Evolutionary conservation across 2,329 filamentous ascomycete genomes (phyloP).

Genomic region (Aquanectria penicillioides): DNA sequence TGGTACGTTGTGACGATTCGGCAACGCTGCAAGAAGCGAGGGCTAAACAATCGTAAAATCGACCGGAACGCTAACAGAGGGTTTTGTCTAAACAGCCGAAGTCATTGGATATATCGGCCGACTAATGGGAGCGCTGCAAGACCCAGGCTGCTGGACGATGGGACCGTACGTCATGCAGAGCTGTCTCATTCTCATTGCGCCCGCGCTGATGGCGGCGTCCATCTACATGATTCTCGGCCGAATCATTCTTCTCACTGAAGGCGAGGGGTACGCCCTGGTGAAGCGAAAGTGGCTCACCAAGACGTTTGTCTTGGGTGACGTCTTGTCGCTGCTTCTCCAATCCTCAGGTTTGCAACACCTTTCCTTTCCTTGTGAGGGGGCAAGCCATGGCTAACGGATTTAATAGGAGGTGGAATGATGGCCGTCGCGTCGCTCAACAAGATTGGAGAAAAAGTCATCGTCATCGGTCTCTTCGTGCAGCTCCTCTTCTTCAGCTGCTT

Average conservation of each 20-base stretch:
- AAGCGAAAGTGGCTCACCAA: slow-evolving; percentile 57
- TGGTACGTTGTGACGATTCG: slow-evolving; percentile 24
- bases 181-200: slow-evolving; percentile 51
- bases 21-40: too few species aligned
- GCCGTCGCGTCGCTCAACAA: slow-evolving; percentile 30
- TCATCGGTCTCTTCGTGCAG: slow-evolving; percentile 64
- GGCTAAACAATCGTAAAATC: too few species aligned
- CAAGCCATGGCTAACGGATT: neutral
- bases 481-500: slow-evolving; percentile 66
- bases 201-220: slow-evolving; percentile 56
- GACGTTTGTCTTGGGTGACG: slow-evolving; percentile 62
- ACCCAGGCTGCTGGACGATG: slow-evolving; percentile 49
- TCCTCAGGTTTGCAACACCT: slow-evolving; percentile 30
- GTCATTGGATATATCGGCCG: slow-evolving; percentile 57
- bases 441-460: slow-evolving; percentile 58
- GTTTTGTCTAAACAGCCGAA: slow-evolving; percentile 29
- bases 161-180: slow-evolving; percentile 52
- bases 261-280: slow-evolving; percentile 53
- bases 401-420: slow-evolving; percentile 38
- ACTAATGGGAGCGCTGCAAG: slow-evolving; percentile 51
- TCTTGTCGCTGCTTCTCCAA: slow-evolving; percentile 54
- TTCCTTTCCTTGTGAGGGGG: neutral
- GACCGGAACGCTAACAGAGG: too few species aligned
- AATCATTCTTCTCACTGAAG: slow-evolving; percentile 50
- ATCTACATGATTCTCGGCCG: slow-evolving; percentile 60